Conservation (phyloP, 1,284 basidiomycete species). For the Wolfiporia cocos region DNA sequence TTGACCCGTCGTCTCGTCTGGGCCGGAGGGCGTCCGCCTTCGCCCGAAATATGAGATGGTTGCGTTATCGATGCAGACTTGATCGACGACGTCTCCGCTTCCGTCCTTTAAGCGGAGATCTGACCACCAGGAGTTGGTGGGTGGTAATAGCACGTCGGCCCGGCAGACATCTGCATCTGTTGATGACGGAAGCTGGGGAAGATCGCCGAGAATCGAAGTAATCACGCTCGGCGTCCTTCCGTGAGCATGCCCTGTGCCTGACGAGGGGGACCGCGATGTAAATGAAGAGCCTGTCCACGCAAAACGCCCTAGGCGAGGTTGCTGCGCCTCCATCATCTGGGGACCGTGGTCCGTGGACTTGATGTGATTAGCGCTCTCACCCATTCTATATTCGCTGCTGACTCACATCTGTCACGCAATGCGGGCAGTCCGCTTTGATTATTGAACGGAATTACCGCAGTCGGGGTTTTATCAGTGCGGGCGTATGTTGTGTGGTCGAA, state of each 20-base stretch:
- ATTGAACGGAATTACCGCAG: no score
- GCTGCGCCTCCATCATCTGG: conserved; percentile 2
- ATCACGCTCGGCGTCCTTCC: conserved; percentile 6
- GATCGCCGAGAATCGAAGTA: conserved; percentile 19
- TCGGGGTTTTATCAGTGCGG: no score
- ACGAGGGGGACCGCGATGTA: conserved; percentile 17
- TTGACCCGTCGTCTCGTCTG: conserved; percentile 7
- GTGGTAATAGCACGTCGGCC: conserved; percentile 21
- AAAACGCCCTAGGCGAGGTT: no score
- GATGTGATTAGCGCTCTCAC: conserved; percentile 21
- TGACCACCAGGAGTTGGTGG: no score
- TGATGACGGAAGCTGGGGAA: conserved; percentile 22
- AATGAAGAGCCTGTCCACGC: conserved; percentile 17
- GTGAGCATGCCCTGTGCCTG: conserved; percentile 7
- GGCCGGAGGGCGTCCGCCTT: conserved; percentile 3
- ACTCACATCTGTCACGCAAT: conserved; percentile 19
- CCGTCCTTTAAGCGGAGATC: conserved; percentile 19
- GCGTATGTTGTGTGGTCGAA: no score
- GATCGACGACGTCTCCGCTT: conserved; percentile 14
- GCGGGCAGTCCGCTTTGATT: conserved; percentile 14
- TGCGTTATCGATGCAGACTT: conserved; percentile 11
- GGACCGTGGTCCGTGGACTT: conserved; percentile 3
- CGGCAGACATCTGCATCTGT: conserved; percentile 17
- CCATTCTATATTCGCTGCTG: conserved; percentile 15
- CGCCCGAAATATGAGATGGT: conserved; percentile 14